Conservation (phyloP, 257 asterid genomes). For the Nyctanthes arbortristis region DNA sequence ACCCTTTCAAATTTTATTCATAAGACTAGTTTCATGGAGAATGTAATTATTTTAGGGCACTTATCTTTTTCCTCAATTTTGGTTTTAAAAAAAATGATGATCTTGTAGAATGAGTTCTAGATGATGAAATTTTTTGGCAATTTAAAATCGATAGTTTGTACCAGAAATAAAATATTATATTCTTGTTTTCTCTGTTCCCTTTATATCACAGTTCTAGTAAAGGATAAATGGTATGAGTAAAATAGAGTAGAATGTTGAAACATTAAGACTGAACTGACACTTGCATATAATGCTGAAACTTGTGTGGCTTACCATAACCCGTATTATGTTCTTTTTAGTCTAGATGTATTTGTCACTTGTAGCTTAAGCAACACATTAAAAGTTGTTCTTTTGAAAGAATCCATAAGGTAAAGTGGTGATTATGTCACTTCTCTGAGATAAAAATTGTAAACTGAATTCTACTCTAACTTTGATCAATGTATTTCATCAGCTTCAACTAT, state of each 20-base stretch:
- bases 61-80: background rate
- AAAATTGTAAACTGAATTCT: background rate
- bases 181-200: background rate
- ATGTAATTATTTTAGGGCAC: too few species aligned
- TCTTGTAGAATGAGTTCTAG: background rate
- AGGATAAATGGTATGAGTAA: background rate
- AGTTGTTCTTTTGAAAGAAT: background rate
- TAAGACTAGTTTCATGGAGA: background rate
- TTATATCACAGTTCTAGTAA: background rate
- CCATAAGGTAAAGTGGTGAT: background rate
- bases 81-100: background rate
- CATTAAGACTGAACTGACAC: too few species aligned
- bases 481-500: background rate
- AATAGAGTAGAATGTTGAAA: too few species aligned
- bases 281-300: background rate
- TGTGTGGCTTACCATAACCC: background rate
- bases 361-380: background rate
- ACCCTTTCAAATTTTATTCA: too few species aligned
- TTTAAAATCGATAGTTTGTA: background rate
- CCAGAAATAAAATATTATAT: background rate
- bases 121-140: background rate
- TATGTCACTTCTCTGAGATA: background rate
- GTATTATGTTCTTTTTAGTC: background rate
- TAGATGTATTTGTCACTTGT: background rate
- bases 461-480: too few species aligned